Evolutionary conservation across 192 early-diverging fungal species (phyloP).

Genomic region (Coemansia sp.): DNA sequence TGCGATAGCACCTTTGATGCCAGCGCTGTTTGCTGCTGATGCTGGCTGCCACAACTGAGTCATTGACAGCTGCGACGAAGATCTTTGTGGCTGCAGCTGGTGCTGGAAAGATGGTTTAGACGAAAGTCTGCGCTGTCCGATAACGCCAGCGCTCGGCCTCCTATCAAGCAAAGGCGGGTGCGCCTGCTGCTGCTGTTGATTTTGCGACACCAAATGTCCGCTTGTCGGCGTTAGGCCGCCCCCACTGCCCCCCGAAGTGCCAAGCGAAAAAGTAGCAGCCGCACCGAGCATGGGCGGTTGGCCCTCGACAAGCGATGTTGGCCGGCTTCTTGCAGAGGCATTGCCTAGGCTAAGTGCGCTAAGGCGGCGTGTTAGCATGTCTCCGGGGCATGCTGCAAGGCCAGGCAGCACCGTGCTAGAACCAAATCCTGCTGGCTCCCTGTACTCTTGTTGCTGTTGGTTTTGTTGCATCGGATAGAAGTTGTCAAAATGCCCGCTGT

Average conservation of each 20-base stretch:
- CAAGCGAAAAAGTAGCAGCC: background rate
- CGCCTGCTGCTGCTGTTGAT: conserved; percentile 1
- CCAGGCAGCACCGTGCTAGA: conserved; percentile 24
- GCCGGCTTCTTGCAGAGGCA: conserved; percentile 6
- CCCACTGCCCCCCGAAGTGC: conserved; percentile 1
- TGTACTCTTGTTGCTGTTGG: conserved; percentile 11
- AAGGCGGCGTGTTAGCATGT: conserved; percentile 51
- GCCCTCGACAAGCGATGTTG: background rate
- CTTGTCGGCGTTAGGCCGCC: conserved; percentile 2
- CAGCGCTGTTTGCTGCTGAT: conserved; percentile 3
- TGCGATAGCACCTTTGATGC: background rate
- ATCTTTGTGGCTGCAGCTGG: conserved; percentile 33
- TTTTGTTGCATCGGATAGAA: conserved; percentile 16
- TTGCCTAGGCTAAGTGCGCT: conserved; percentile 37
- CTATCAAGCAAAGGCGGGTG: conserved; percentile 35
- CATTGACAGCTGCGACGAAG: conserved; percentile 46
- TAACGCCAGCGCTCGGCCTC: conserved; percentile 51
- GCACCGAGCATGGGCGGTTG: background rate
- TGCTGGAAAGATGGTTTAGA: conserved; percentile 44
- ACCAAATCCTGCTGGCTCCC: conserved; percentile 9
- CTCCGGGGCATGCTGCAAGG: conserved; percentile 28
- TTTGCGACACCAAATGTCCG: background rate
- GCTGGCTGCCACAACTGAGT: conserved; percentile 42
- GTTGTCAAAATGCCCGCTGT: conserved; percentile 31
- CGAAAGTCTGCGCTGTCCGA: conserved; percentile 55